phyloP scores from a whole-genome alignment of 2,329 filamentous ascomycete genomes.

The Fusarium ambrosium region DNA sequence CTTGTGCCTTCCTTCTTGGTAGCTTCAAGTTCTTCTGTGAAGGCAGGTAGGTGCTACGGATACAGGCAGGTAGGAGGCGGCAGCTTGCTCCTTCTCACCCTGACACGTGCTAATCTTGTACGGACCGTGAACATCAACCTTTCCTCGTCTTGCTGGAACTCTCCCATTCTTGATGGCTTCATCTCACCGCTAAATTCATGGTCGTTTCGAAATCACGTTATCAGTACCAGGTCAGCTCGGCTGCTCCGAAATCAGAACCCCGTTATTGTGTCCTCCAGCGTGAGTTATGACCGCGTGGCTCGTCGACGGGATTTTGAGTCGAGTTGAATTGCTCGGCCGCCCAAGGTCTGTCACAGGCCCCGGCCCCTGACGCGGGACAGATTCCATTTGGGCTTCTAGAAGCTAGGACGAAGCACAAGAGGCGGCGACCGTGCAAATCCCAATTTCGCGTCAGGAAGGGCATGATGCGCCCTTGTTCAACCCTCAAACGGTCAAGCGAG shows the following conservation, averaged over 20 bases:
- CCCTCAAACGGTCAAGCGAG: slow-evolving; percentile 13
- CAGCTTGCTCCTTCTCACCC: not conserved
- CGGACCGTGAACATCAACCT: not conserved
- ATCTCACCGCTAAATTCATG: slow-evolving; percentile 1
- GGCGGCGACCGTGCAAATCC: slow-evolving; percentile 36
- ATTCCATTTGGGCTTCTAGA: slow-evolving; percentile 49
- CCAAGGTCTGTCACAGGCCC: slow-evolving; percentile 20
- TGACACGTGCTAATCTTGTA: not conserved
- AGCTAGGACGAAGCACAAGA: slow-evolving; percentile 31
- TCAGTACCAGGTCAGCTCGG: slow-evolving; percentile 18
- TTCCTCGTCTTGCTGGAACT: not conserved
- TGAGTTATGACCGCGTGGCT: slow-evolving; percentile 33
- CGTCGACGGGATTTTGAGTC: slow-evolving; percentile 46
- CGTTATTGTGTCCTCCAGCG: slow-evolving; percentile 16
- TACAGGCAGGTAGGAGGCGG: not conserved
- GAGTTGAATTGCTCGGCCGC: slow-evolving; percentile 41
- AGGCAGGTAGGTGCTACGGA: not conserved
- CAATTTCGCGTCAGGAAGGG: slow-evolving; percentile 40
- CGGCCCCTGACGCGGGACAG: slow-evolving; percentile 28
- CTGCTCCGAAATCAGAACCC: slow-evolving; percentile 21
- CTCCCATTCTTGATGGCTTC: slow-evolving; percentile 1
- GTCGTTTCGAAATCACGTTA: slow-evolving; percentile 12
- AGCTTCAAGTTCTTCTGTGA: not conserved
- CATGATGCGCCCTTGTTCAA: slow-evolving; percentile 17
- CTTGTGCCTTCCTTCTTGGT: not conserved